Percentiles rank a stretch among this genome's conserved stretches.
Conservation (phyloP, 352 stramenopile species). For the Plasmopara muralis region DNA sequence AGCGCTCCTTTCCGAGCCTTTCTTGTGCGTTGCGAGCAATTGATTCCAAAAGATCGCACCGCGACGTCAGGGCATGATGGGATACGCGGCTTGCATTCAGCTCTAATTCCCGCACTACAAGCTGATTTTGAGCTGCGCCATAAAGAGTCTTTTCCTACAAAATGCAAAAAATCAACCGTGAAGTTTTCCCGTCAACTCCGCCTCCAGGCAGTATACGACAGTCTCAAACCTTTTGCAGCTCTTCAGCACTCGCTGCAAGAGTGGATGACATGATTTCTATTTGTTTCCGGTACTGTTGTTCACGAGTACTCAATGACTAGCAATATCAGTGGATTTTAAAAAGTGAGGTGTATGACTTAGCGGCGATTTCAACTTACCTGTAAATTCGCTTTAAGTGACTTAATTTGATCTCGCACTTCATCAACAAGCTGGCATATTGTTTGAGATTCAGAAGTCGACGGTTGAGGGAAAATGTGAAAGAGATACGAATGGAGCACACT, state of each 20-base stretch:
- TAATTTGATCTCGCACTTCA: slow-evolving; percentile 23
- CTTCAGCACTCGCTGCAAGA: slow-evolving; percentile 11
- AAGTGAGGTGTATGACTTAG: no score
- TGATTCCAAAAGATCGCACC: slow-evolving; percentile 50
- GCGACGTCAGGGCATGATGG: slow-evolving; percentile 30
- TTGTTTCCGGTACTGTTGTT: slow-evolving; percentile 18
- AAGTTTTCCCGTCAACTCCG: neutral
- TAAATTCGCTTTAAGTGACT: slow-evolving; percentile 20
- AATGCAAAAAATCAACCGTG: neutral
- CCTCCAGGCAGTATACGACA: neutral
- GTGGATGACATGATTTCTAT: slow-evolving; percentile 17
- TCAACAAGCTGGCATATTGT: slow-evolving; percentile 26
- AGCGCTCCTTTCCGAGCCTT: slow-evolving; percentile 45
- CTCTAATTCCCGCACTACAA: slow-evolving; percentile 35
- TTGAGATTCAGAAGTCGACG: slow-evolving; percentile 17
- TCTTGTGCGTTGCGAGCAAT: slow-evolving; percentile 52
- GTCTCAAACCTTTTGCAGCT: slow-evolving; percentile 21
- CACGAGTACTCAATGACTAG: slow-evolving; percentile 20
- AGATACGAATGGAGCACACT: slow-evolving; percentile 22
- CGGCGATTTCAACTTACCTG: slow-evolving; percentile 13
- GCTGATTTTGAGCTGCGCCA: slow-evolving; percentile 14
- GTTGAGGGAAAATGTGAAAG: slow-evolving; percentile 17
- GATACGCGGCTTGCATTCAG: slow-evolving; percentile 27
- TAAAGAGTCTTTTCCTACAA: slow-evolving; percentile 22
- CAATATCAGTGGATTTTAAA: neutral